A percentile compares a stretch with the other conserved stretches of the same genome.
Conservation (phyloP, 805 yeast genomes). For the Barnettozyma sucrosica region DNA sequence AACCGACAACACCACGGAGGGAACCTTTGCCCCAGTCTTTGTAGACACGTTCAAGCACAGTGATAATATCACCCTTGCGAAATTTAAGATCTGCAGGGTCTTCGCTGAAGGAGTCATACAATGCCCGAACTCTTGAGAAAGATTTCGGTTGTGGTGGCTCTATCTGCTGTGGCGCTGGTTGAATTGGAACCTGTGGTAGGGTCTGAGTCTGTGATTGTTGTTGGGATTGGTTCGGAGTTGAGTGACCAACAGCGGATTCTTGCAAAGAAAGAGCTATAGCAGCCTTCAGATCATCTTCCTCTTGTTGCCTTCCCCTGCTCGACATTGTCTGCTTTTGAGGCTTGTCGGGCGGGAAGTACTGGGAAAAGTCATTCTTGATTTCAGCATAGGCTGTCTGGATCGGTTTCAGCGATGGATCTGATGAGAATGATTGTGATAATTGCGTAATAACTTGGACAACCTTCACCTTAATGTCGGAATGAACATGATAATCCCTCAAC, state of each 20-base stretch:
- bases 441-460: slow-evolving; percentile 65
- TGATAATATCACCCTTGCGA: slow-evolving; percentile 79
- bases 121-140: slow-evolving; percentile 71
- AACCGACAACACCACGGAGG: slow-evolving; percentile 72
- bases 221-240: slow-evolving; percentile 17
- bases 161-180: slow-evolving; percentile 7
- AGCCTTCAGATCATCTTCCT: slow-evolving; percentile 74
- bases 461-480: slow-evolving; percentile 58
- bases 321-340: slow-evolving; percentile 52
- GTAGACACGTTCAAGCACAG: slow-evolving; percentile 81
- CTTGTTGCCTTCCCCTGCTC: slow-evolving; percentile 42
- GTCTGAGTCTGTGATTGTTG: slow-evolving; percentile 13
- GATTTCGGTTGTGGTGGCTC: slow-evolving; percentile 12
- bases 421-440: slow-evolving; percentile 54
- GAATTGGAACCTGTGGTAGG: too few species aligned
- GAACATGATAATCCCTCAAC: slow-evolving; percentile 48
- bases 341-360: slow-evolving; percentile 41
- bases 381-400: slow-evolving; percentile 56
- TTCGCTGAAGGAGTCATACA: slow-evolving; percentile 71
- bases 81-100: slow-evolving; percentile 89
- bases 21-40: slow-evolving; percentile 97
- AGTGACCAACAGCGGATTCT: slow-evolving; percentile 15
- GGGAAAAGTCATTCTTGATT: slow-evolving; percentile 39
- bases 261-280: slow-evolving; percentile 67
- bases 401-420: slow-evolving; percentile 72